Evolutionary conservation across 768 basidiomycete genomes (phyloP).

Genomic region (Mycena alexandri): DNA sequence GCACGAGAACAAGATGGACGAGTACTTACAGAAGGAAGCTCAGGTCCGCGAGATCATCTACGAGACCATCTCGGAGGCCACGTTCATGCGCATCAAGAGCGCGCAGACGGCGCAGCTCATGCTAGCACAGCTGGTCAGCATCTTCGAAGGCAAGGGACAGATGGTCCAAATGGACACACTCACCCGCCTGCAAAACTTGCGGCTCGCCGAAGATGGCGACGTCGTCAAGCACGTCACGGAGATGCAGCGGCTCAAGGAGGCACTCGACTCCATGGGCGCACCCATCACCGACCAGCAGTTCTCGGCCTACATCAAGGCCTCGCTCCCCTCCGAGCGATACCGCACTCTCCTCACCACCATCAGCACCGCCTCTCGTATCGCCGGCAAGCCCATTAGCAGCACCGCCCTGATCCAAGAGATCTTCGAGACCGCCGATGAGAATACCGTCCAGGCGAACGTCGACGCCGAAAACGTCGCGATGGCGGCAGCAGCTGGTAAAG

Average conservation of each 20-base stretch:
- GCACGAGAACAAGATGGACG: slow-evolving; percentile 35
- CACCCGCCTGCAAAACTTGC: slow-evolving; percentile 39
- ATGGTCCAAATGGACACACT: slow-evolving; percentile 38
- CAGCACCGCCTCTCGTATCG: slow-evolving; percentile 1
- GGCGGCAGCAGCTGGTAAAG: slow-evolving; percentile 25
- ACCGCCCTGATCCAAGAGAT: slow-evolving; percentile 21
- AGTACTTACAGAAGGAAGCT: slow-evolving; percentile 42
- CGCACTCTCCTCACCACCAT: slow-evolving; percentile 10
- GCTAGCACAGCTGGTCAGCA: slow-evolving; percentile 40
- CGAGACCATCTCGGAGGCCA: slow-evolving; percentile 38
- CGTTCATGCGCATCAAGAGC: slow-evolving; percentile 41
- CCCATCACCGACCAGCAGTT: neutral
- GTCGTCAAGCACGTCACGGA: slow-evolving; percentile 23
- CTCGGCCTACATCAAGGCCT: slow-evolving; percentile 31
- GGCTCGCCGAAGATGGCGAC: slow-evolving; percentile 31
- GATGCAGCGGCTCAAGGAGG: slow-evolving; percentile 48
- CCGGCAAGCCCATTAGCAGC: neutral
- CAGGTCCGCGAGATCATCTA: slow-evolving; percentile 44
- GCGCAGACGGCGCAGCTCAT: slow-evolving; percentile 34
- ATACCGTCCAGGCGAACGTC: slow-evolving; percentile 1
- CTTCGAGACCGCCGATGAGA: slow-evolving; percentile 14
- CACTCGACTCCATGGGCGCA: slow-evolving; percentile 26
- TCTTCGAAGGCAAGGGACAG: slow-evolving; percentile 41
- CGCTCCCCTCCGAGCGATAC: slow-evolving; percentile 9
- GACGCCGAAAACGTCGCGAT: neutral